Percentiles rank a stretch among this genome's conserved stretches.
Evolutionary conservation across 2,329 filamentous ascomycete species (phyloP).

Genomic region (Proliferodiscus dingleyae): DNA sequence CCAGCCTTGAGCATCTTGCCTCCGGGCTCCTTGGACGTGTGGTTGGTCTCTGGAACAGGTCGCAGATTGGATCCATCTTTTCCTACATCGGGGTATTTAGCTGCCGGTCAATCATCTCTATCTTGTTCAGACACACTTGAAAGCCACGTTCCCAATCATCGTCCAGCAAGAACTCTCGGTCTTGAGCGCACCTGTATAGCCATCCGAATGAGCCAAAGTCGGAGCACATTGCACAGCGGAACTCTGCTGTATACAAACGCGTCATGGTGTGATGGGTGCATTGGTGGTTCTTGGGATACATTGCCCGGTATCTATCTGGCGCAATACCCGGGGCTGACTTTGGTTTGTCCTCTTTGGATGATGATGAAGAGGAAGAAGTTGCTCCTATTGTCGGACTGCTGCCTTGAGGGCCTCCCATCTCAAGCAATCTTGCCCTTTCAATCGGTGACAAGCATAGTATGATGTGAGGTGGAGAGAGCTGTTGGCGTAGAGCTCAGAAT

Average conservation of each 20-base stretch:
- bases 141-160: slow-evolving; percentile 31
- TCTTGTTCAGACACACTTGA: slow-evolving; percentile 20
- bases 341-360: no score
- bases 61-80: slow-evolving; percentile 23
- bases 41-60: slow-evolving; percentile 17
- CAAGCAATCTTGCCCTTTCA: no score
- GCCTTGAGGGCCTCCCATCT: no score
- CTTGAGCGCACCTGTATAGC: slow-evolving; percentile 69
- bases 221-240: slow-evolving; percentile 55
- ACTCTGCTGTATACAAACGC: slow-evolving; percentile 51
- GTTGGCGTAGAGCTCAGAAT: no score
- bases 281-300: slow-evolving; percentile 13
- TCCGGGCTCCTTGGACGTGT: slow-evolving; percentile 20
- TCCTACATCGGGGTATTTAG: slow-evolving; percentile 5
- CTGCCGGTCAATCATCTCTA: slow-evolving; percentile 8
- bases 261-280: slow-evolving; percentile 69
- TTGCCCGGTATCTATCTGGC: background rate
- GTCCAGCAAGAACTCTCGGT: slow-evolving; percentile 44
- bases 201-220: slow-evolving; percentile 57
- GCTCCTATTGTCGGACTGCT: no score
- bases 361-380: background rate
- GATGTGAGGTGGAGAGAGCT: no score
- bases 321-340: no score
- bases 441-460: no score
- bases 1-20: slow-evolving; percentile 17